These are phyloP conservation scores for Phytophthora pinifolia DNA, from an alignment of 352 stramenopile species.

Conservation along the genomic window DNA sequence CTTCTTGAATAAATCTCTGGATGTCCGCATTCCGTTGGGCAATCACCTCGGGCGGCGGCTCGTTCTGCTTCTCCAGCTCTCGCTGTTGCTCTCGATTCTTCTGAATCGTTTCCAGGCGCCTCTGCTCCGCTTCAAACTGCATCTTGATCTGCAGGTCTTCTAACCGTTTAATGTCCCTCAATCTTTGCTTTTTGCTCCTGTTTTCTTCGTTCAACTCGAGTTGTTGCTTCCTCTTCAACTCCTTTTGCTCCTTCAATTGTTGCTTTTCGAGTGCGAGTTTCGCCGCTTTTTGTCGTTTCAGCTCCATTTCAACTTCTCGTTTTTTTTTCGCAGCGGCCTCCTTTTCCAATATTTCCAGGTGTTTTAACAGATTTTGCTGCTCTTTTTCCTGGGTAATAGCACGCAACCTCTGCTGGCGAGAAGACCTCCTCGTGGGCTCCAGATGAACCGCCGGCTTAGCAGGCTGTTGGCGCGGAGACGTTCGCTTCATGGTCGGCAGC, in stretches of 20 bases:
- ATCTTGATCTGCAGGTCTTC: neutral
- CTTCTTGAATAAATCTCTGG: constrained; percentile 26
- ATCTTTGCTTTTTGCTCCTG: neutral
- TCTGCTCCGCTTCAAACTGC: neutral
- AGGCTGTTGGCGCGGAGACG: neutral
- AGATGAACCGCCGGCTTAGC: constrained; percentile 11
- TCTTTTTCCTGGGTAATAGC: constrained; percentile 8
- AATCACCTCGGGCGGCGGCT: constrained; percentile 14
- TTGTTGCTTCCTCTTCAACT: constrained; percentile 13
- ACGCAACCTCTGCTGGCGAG: constrained; percentile 10
- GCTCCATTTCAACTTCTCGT: neutral
- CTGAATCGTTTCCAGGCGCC: neutral
- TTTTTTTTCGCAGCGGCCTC: neutral
- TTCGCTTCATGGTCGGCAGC: constrained; percentile 8
- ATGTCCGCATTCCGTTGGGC: constrained; percentile 22
- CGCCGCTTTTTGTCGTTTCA: neutral
- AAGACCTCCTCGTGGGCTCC: constrained; percentile 41
- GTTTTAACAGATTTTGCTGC: neutral
- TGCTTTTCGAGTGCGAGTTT: constrained; percentile 1
- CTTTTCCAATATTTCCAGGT: neutral
- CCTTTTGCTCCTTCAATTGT: constrained; percentile 5
- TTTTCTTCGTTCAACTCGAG: constrained; percentile 4
- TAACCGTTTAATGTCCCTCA: neutral
- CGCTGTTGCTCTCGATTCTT: constrained; percentile 3
- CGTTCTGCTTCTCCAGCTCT: constrained; percentile 4